Percentiles rank a stretch among this genome's conserved stretches.
Evolutionary conservation across 2,329 filamentous ascomycete species (phyloP).

Genomic region (Ilyonectria destructans): DNA sequence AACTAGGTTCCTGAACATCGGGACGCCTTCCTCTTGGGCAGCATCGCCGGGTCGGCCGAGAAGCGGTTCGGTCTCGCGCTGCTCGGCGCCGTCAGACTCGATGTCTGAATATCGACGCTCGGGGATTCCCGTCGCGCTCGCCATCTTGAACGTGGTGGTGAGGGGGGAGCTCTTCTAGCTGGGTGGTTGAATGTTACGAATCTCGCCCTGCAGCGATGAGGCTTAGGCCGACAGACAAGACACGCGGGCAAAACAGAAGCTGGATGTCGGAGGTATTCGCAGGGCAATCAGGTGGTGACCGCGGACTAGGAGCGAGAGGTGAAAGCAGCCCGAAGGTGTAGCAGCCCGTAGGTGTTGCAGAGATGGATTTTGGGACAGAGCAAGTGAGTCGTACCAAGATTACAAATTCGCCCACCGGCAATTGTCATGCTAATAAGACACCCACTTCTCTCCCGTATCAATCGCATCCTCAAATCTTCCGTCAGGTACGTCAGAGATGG

Average conservation of each 20-base stretch:
- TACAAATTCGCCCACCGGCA: background rate
- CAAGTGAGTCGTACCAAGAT: background rate
- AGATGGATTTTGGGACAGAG: background rate
- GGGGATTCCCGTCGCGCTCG: conserved; percentile 79
- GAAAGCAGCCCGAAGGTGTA: background rate
- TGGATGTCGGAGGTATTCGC: background rate
- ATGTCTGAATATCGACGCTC: conserved; percentile 58
- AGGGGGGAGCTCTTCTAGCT: background rate
- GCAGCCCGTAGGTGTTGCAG: background rate
- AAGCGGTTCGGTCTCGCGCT: conserved; percentile 60
- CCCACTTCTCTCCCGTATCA: background rate
- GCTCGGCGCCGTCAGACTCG: conserved; percentile 45
- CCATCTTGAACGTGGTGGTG: conserved; percentile 66
- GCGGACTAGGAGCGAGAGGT: background rate
- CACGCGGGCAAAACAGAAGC: background rate
- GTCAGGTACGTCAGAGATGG: conserved; percentile 44
- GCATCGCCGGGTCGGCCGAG: conserved; percentile 78
- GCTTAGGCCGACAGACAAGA: background rate
- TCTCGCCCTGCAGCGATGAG: conserved; percentile 1
- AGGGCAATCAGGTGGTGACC: background rate
- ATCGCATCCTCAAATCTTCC: background rate
- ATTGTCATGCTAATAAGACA: conserved; percentile 2
- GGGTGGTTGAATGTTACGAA: conserved; percentile 10
- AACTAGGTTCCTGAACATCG: conserved; percentile 80
- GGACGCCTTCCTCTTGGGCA: conserved; percentile 75